These are phyloP conservation scores for Silene latifolia DNA, from an alignment of 148 eudicot genomes.

Conservation along the genomic window DNA sequence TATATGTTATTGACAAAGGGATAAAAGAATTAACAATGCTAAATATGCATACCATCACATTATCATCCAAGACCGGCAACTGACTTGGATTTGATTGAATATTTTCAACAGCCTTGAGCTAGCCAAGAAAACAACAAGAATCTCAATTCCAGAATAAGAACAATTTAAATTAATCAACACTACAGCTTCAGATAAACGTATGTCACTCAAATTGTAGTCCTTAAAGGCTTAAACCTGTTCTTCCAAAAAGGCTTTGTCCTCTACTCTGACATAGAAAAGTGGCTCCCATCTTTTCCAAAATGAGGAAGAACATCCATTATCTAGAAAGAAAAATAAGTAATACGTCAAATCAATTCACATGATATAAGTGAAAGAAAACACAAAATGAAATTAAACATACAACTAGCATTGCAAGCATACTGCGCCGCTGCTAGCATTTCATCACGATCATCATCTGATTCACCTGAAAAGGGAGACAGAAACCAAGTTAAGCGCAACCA, in stretches of 20 bases:
- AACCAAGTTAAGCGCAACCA: not conserved
- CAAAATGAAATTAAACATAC: conserved; percentile 38
- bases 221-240: conserved; percentile 49
- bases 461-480: conserved; percentile 41
- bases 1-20: not conserved
- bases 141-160: not conserved
- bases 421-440: conserved; percentile 71
- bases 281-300: conserved; percentile 81
- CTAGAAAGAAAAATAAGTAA: conserved; percentile 34
- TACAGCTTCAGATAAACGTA: not conserved
- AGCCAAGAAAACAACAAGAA: conserved; percentile 19
- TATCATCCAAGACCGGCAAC: conserved; percentile 25
- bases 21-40: not conserved
- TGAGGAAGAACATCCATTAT: conserved; percentile 57
- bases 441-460: conserved; percentile 86
- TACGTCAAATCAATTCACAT: conserved; percentile 3
- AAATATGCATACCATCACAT: conserved; percentile 19
- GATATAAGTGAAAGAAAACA: conserved; percentile 5
- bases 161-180: not conserved
- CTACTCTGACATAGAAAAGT: conserved; percentile 46
- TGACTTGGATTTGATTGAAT: conserved; percentile 33
- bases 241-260: conserved; percentile 47
- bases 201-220: not conserved
- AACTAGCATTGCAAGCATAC: conserved; percentile 55
- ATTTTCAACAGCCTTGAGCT: conserved; percentile 54